Evolutionary conservation across 257 asterid species (phyloP).

Genomic region (Solanum medicagineum): DNA sequence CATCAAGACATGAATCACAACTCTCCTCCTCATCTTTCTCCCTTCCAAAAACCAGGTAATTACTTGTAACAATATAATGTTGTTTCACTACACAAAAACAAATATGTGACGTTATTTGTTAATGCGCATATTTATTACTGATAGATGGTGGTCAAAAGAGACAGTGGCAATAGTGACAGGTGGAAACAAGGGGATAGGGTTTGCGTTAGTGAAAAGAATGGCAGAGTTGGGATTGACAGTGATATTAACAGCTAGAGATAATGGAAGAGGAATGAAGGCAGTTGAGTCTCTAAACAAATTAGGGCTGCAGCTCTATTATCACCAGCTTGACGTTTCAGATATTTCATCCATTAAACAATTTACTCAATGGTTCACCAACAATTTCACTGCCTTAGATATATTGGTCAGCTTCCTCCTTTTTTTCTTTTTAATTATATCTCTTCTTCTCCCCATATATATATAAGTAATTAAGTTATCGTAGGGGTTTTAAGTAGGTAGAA

Average conservation of each 20-base stretch:
- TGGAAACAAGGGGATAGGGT: conserved; percentile 71
- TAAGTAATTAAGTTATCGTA: background rate
- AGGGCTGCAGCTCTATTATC: conserved; percentile 40
- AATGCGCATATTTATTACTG: too few relatives aligned
- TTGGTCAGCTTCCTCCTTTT: conserved; percentile 27
- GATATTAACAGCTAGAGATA: conserved; percentile 62
- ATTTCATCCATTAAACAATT: conserved; percentile 32
- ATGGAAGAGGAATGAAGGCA: conserved; percentile 38
- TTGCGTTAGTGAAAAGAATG: conserved; percentile 38
- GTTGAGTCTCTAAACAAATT: conserved; percentile 17
- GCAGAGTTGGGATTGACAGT: conserved; percentile 64
- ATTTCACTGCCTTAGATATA: conserved; percentile 46
- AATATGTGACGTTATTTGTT: too few relatives aligned
- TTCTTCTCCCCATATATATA: background rate
- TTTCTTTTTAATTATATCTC: background rate
- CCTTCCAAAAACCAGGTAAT: conserved; percentile 27
- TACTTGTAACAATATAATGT: background rate
- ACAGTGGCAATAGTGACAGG: conserved; percentile 75
- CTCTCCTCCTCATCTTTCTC: conserved; percentile 11
- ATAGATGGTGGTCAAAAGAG: conserved; percentile 77
- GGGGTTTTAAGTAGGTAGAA: background rate
- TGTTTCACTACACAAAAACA: too few relatives aligned
- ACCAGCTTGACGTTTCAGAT: conserved; percentile 51
- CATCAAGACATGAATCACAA: conserved; percentile 8
- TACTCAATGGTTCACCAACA: conserved; percentile 36